Percentiles rank a stretch among this genome's conserved stretches.
Conservation (phyloP, 805 yeast genomes). For the Saturnispora diversa region DNA sequence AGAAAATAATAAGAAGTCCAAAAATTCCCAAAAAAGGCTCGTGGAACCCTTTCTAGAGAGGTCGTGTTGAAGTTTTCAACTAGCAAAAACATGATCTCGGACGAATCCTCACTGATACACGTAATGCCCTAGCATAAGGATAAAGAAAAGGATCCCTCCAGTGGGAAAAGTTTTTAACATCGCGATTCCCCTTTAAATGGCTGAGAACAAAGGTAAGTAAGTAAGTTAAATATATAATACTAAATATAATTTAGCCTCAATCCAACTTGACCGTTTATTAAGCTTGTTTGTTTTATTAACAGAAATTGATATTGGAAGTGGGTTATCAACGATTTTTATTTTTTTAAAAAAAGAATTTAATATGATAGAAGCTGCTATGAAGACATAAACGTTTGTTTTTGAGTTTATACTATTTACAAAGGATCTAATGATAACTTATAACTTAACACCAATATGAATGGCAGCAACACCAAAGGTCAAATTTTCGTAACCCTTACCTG, state of each 20-base stretch:
- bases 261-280: too few species aligned
- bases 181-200: slow-evolving; percentile 2
- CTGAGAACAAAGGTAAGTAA: not conserved
- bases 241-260: too few species aligned
- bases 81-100: slow-evolving; percentile 99
- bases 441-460: slow-evolving; percentile 89
- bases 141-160: slow-evolving; percentile 22
- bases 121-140: slow-evolving; percentile 99
- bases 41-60: slow-evolving; percentile 40
- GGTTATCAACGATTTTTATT: too few species aligned
- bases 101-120: slow-evolving; percentile 99
- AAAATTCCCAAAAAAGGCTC: slow-evolving; percentile 61
- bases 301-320: too few species aligned
- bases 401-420: slow-evolving; percentile 1
- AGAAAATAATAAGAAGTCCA: slow-evolving; percentile 35
- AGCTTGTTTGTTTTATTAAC: too few species aligned
- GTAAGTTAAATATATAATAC: too few species aligned
- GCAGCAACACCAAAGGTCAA: slow-evolving; percentile 93
- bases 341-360: not conserved
- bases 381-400: too few species aligned
- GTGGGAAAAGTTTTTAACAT: not conserved
- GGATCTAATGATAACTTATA: slow-evolving; percentile 31
- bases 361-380: too few species aligned
- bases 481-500: slow-evolving; percentile 88
- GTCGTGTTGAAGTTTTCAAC: slow-evolving; percentile 99